phyloP scores from a whole-genome alignment of 805 yeast genomes.

The Saccharomycopsis sp. region DNA sequence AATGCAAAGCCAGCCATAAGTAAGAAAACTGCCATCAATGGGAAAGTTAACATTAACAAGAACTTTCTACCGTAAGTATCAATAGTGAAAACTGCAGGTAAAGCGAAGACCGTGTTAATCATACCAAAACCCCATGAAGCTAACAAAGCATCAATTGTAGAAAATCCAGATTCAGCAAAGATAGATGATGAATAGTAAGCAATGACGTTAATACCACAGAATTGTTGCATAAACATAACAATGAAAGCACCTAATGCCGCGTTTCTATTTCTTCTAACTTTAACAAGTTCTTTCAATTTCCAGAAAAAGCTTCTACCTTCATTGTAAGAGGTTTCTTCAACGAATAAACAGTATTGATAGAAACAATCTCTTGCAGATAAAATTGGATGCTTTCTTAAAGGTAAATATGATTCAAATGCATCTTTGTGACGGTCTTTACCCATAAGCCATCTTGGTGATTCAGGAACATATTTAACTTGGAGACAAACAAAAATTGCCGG shows the following conservation, averaged over 20 bases:
- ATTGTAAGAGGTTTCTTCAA: conserved; percentile 49
- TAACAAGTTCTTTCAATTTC: conserved; percentile 52
- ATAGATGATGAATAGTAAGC: conserved; percentile 80
- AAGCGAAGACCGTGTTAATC: conserved; percentile 70
- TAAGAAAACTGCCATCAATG: conserved; percentile 54
- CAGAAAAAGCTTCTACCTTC: conserved; percentile 28
- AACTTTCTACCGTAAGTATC: conserved; percentile 72
- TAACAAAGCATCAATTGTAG: conserved; percentile 53
- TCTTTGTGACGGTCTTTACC: conserved; percentile 58
- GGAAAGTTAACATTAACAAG: conserved; percentile 52
- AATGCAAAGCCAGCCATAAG: conserved; percentile 64
- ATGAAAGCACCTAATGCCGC: conserved; percentile 76
- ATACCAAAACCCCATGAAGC: conserved; percentile 88
- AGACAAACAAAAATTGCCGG: conserved; percentile 55
- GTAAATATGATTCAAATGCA: conserved; percentile 44
- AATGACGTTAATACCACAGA: conserved; percentile 85
- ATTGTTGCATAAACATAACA: conserved; percentile 86
- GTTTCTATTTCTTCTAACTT: conserved; percentile 74
- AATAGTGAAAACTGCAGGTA: conserved; percentile 76
- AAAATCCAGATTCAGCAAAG: conserved; percentile 60
- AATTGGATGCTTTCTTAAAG: conserved; percentile 44
- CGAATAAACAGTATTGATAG: conserved; percentile 56
- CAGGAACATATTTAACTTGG: conserved; percentile 65
- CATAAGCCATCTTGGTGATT: conserved; percentile 74
- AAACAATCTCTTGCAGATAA: conserved; percentile 67